These are phyloP conservation scores for Mrakia hoshinonis DNA, from an alignment of 768 basidiomycete genomes.

Conservation along the genomic window DNA sequence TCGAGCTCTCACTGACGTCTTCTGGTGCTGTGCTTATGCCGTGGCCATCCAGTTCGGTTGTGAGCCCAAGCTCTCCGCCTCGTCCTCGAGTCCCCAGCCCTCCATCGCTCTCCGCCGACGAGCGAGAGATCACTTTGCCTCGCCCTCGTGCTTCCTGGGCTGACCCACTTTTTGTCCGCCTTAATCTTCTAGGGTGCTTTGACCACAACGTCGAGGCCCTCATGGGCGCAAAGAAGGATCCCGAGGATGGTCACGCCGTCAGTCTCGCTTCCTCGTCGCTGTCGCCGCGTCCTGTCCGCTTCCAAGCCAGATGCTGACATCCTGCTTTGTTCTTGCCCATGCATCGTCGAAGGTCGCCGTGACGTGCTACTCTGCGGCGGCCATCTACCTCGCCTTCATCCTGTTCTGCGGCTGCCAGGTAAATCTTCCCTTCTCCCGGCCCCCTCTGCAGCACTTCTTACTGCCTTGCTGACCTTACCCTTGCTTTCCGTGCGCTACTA, in stretches of 20 bases:
- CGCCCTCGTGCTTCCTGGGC: background rate
- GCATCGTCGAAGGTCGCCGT: slow-evolving; percentile 33
- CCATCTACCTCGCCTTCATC: slow-evolving; percentile 42
- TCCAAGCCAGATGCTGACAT: background rate
- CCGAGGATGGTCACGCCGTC: slow-evolving; percentile 39
- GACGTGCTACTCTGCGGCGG: slow-evolving; percentile 42
- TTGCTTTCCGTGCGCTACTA: background rate
- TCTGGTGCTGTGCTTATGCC: background rate
- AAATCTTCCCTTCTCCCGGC: background rate
- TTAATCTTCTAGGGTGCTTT: slow-evolving; percentile 29
- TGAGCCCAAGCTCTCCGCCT: slow-evolving; percentile 3
- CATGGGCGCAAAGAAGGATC: slow-evolving; percentile 41
- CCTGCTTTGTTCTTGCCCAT: background rate
- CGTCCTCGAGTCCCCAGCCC: background rate
- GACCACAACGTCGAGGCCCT: slow-evolving; percentile 41
- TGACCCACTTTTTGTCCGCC: background rate
- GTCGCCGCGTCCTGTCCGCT: background rate
- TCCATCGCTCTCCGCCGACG: slow-evolving; percentile 3
- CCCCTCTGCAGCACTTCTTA: background rate
- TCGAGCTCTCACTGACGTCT: background rate
- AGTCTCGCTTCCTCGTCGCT: background rate
- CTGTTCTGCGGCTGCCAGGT: slow-evolving; percentile 43
- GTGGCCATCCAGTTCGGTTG: background rate
- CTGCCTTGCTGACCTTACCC: background rate
- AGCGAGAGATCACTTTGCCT: background rate